Evolutionary conservation across 192 early-diverging fungal species (phyloP), one percentile per base, ranked within the genome.

Genomic region (Borealophlyctis nickersoniae): DNA sequence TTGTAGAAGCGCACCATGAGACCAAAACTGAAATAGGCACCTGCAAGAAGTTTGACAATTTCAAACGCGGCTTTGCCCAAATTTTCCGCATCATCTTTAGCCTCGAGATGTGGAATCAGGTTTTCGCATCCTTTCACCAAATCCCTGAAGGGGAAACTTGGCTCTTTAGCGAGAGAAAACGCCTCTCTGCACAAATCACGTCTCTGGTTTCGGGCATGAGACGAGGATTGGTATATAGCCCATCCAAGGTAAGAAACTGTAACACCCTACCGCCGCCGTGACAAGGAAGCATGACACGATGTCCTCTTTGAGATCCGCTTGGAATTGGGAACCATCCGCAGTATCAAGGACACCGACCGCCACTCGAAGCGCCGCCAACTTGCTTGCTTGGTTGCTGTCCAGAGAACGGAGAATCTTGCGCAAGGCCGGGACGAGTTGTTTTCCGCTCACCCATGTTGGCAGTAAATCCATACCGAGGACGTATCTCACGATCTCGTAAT

Each of bases 401-500:
- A 24, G 22, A 22, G 56, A 33, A 3, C 49, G 36, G 11, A 72
- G 36, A 31, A 67, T 27, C 1, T 13, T 33, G 19, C 32, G 52
- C 22, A 73, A 22, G 2, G 56, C 36, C 5, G 55, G 54, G 11
- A 54, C 22, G 14, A 73, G 56, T 14, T 56, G 31, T 4, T n/a
- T 14, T 0, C 32, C 23, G 2, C 36, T 31, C 3, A 74, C 68
- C 9, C 62, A 28, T 14, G 2, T 3, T 14, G 58, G 30, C 3
- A 76, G 53, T 22, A 49, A 28, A 16, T 66, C 63, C 54, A 78
- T 66, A 11, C 49, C 39, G 56, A 87, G 64, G 3, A 84, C 77
- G 22, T 61, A 56, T 22, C 59, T 57, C 22, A 80, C 64, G 48
- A 89, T 70, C 19, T 70, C 57, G 45, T 80, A 67, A 32, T 80